A percentile compares a stretch with the other conserved stretches of the same genome.
Evolutionary conservation across 2,329 filamentous ascomycete species (phyloP).

Genomic region (Penicillium sclerotigenum): DNA sequence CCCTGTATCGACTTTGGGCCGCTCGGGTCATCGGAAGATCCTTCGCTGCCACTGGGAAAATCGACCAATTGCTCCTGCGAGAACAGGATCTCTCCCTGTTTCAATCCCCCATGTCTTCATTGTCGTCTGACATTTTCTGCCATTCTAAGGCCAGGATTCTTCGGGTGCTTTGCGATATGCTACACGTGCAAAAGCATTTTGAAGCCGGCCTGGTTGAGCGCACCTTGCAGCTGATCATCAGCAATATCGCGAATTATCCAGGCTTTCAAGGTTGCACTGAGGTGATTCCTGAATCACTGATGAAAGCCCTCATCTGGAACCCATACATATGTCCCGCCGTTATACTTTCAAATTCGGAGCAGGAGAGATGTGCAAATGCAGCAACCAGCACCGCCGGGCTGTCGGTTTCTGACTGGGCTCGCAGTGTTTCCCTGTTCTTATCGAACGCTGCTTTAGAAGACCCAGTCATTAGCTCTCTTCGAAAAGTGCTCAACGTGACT

Average conservation of each 20-base stretch:
- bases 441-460: constrained; percentile 59
- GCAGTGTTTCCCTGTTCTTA: constrained; percentile 47
- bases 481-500: constrained; percentile 63
- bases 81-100: constrained; percentile 37
- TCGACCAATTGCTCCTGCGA: constrained; percentile 50
- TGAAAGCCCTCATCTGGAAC: constrained; percentile 43
- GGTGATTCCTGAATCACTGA: constrained; percentile 36
- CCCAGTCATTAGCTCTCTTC: constrained; percentile 66
- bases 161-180: constrained; percentile 59
- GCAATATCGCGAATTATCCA: constrained; percentile 28
- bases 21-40: constrained; percentile 79
- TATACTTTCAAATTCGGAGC: constrained; percentile 20
- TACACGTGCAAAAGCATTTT: constrained; percentile 55
- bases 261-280: constrained; percentile 36
- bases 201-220: constrained; percentile 44
- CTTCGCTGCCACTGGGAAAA: constrained; percentile 70
- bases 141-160: constrained; percentile 63
- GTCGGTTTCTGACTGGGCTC: constrained; percentile 35
- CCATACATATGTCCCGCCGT: constrained; percentile 41
- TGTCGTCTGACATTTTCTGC: constrained; percentile 16
- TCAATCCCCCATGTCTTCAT: constrained; percentile 6
- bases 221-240: constrained; percentile 45
- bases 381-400: constrained; percentile 21
- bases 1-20: constrained; percentile 77
- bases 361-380: constrained; percentile 12